These are phyloP conservation scores for Vitis hybrid DNA, from an alignment of 177 flowering plant species.

Conservation along the genomic window DNA sequence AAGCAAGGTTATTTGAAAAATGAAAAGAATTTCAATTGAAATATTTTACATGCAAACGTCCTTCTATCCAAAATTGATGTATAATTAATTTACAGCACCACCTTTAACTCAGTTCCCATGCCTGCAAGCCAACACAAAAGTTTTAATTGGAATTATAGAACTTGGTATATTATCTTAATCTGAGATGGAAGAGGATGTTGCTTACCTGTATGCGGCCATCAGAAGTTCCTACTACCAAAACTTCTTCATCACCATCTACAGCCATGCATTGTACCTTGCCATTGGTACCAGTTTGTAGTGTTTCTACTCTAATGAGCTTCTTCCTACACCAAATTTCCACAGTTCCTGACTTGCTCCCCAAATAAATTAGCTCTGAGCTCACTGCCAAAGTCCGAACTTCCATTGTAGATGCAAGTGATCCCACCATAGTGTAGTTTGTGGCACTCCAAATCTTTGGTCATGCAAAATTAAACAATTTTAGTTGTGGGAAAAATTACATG, in stretches of 20 bases:
- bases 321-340: conserved; percentile 72
- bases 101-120: conserved; percentile 56
- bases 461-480: background rate
- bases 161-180: too few relatives aligned
- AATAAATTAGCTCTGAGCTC: conserved; percentile 70
- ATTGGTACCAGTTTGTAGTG: conserved; percentile 43
- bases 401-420: conserved; percentile 43
- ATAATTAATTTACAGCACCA: conserved; percentile 1
- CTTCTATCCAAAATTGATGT: conserved; percentile 4
- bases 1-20: background rate
- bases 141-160: background rate
- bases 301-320: conserved; percentile 50
- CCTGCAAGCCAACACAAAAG: conserved; percentile 36
- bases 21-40: conserved; percentile 14
- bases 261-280: conserved; percentile 59
- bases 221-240: conserved; percentile 74
- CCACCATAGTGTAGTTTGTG: conserved; percentile 41
- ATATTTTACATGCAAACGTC: background rate
- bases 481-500: background rate
- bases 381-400: conserved; percentile 62
- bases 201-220: conserved; percentile 73
- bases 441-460: conserved; percentile 61
- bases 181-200: background rate
- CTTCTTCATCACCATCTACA: conserved; percentile 48
- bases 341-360: conserved; percentile 63